Evolutionary conservation across 768 basidiomycete species (phyloP), one percentile per base, ranked within the genome.

Genomic region (Albatrellus ellisii): DNA sequence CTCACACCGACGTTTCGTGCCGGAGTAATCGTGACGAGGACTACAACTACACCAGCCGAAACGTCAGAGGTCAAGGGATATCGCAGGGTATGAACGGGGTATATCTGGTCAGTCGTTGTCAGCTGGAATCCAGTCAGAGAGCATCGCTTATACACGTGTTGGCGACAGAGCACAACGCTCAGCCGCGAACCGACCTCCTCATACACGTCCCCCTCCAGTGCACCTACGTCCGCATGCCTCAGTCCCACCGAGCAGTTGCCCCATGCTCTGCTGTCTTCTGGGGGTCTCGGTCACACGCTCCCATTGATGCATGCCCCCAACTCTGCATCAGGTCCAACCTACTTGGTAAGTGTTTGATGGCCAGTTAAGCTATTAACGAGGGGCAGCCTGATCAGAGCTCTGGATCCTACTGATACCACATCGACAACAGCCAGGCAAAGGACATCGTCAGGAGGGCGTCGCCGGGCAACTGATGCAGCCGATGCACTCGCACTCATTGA

Each of bases 311-410:
- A 43, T 28, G 39, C 47, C 18, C 42, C 48, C 17, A 47, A 46
- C 43, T 44, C 49, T 4, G 34, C 36, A 20, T 52, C 49, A 36
- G 41, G 44, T 36, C 48, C 55, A 4, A 46, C n/a, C n/a, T 85
- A 83, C 68, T 87, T 83, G 79, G 83, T 74, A 76, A 83, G 84
- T 82, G 57, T 69, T 68, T 56, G 52, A 50, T 43, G 52, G 50
- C 48, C 52, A 54, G 53, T 51, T 43, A 36, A 57, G 51, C 54
- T 48, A 47, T 53, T 33, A 46, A 52, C 45, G 47, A 53, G 49
- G 54, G 52, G 54, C 60, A 55, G 55, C 60, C 49, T 54, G 53
- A 48, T 52, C 56, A 61, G 59, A 59, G 55, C 59, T 63, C 51
- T 58, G 62, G 71, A 76, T 72, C 67, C 69, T 75, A 74, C 68